These are phyloP conservation scores for Alloascoidea hylecoeti DNA, from an alignment of 805 yeast species.

Conservation along the genomic window DNA sequence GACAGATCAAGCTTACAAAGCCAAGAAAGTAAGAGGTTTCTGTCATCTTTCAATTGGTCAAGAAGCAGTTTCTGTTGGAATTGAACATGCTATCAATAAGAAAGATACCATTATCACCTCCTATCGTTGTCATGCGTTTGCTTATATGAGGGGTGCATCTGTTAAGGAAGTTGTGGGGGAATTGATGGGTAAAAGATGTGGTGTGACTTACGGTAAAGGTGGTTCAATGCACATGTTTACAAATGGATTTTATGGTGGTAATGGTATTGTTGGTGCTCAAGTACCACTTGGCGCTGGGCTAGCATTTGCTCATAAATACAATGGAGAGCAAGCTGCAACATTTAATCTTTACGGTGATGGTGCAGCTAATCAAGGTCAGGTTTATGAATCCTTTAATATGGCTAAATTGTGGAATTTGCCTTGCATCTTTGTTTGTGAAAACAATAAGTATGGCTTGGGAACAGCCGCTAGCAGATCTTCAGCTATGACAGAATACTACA, in stretches of 20 bases:
- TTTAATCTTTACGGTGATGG: conserved; percentile 96
- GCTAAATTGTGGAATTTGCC: conserved; percentile 98
- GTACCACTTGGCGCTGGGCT: conserved; percentile 97
- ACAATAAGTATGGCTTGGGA: conserved; percentile 99
- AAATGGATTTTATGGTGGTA: conserved; percentile 94
- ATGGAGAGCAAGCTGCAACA: conserved; percentile 43
- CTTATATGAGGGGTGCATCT: conserved; percentile 90
- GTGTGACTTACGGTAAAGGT: conserved; percentile 96
- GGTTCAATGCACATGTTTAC: conserved; percentile 99
- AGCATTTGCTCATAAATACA: conserved; percentile 96
- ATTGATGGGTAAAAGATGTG: conserved; percentile 91
- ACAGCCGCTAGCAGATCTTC: conserved; percentile 95
- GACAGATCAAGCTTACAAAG: conserved; percentile 93
- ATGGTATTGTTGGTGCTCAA: conserved; percentile 99
- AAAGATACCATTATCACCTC: conserved; percentile 89
- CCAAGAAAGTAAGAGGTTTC: conserved; percentile 97
- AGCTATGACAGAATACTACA: conserved; percentile 91
- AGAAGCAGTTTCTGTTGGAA: conserved; percentile 98
- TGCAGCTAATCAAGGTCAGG: conserved; percentile 99
- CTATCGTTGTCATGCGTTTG: conserved; percentile 98
- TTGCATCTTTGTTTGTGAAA: conserved; percentile 90
- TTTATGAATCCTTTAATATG: conserved; percentile 95
- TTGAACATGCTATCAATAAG: conserved; percentile 82
- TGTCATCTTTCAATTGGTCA: conserved; percentile 98
- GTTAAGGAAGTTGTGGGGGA: conserved; percentile 88